Base-by-base conservation (phyloP, 2,329 filamentous ascomycete species). In the Fusarium lateritium region DNA sequence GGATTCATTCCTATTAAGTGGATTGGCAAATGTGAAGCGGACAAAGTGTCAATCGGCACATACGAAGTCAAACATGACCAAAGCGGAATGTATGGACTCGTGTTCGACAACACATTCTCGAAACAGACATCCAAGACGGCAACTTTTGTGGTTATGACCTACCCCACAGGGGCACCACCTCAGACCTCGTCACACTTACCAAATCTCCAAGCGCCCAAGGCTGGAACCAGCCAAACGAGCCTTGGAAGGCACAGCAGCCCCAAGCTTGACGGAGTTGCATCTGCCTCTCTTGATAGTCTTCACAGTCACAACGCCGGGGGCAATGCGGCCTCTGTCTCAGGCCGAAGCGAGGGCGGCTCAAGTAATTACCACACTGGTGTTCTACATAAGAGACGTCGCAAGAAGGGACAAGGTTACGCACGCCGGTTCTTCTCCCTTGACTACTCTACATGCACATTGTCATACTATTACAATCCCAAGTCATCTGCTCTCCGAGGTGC, bases 41-140 rank as follows among this genome's bases (percentile, higher is more conserved):
- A 98, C 82, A 95, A 96, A 82, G 94, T 98, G 51, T 92, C 93
- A 21, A 94, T 95, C 79, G 96, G 95, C 33, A 96, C 91, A 21
- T 93, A 94, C 77, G 92, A 97, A 76, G 93, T 98, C 24, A 83
- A 84, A 1, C 75, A 83, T 9, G 89, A 89, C 34, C 89, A 96
- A 68, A 93, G 91, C 24, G 96, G 96, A 76, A 98, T 97, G 89
- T 99, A 97, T 78, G 96, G 94, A 58, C 84, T 99, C 65, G 94
- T 98, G 33, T 97, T 99, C 76, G 96, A 99, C 87, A 99, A 99
- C 77, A 99, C 96, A 28, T 99, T 99, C 78, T 97, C 94, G 63
- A 98, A 98, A 82, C 93, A 91, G 79, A 91, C 92, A 42, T 96
- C 94, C 54, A 99, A 99, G 82, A 97, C 92, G 31, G 94, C 94